Conservation (phyloP, 495 filamentous ascomycete species). For the Xylaria grammica region DNA sequence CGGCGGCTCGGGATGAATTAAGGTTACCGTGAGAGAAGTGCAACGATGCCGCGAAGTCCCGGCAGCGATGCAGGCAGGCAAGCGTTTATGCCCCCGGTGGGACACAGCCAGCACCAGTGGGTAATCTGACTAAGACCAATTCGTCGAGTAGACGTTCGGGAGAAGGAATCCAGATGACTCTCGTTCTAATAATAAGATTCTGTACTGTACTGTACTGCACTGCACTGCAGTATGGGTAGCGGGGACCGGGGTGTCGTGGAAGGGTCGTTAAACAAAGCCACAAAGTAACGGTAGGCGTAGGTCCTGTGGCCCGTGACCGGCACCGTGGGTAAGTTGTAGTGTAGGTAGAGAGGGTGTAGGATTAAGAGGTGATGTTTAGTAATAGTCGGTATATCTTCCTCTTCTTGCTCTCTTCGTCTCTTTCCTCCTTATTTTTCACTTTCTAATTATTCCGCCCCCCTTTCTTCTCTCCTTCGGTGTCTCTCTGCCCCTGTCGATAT, state of each 20-base stretch:
- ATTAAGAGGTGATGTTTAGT: not conserved
- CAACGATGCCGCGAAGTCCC: conserved; percentile 23
- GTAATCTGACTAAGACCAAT: conserved; percentile 24
- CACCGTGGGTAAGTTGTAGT: conserved; percentile 1
- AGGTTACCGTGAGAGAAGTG: conserved; percentile 23
- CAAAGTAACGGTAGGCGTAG: not conserved
- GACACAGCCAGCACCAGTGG: conserved; percentile 17
- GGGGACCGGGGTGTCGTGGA: not conserved
- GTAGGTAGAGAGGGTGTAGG: not conserved
- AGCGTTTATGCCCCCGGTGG: conserved; percentile 12
- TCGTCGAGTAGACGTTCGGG: conserved; percentile 8
- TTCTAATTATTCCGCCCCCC: not conserved
- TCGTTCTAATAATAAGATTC: conserved; percentile 17
- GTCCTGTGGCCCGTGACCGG: not conserved
- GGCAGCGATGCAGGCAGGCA: conserved; percentile 19
- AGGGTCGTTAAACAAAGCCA: not conserved
- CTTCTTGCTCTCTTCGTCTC: too few species aligned
- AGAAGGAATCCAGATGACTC: conserved; percentile 1
- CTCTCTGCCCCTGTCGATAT: conserved; percentile 8
- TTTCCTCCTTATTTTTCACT: not conserved
- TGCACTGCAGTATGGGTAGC: conserved; percentile 8
- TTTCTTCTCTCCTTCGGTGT: conserved; percentile 1
- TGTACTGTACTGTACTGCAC: too few species aligned
- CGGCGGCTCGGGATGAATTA: conserved; percentile 22
- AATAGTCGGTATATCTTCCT: not conserved